These are phyloP conservation scores for Candida manassasensis DNA, from an alignment of 805 yeast genomes.

Conservation along the genomic window DNA sequence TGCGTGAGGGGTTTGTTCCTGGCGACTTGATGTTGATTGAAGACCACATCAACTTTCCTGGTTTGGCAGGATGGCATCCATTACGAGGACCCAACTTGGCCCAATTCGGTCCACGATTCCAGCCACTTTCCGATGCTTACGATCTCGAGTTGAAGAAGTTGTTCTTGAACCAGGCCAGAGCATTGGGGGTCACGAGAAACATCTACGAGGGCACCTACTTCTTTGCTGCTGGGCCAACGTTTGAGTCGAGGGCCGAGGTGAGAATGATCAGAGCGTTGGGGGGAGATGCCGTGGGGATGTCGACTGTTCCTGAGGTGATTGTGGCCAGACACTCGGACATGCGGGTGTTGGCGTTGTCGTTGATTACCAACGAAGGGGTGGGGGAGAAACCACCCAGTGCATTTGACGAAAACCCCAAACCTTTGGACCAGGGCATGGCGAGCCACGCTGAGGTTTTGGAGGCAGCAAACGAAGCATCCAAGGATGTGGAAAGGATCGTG, in stretches of 20 bases:
- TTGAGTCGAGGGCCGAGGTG: conserved; percentile 90
- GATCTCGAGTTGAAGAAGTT: conserved; percentile 63
- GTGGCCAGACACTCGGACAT: conserved; percentile 87
- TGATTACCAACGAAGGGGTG: conserved; percentile 82
- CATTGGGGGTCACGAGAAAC: conserved; percentile 46
- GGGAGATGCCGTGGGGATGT: conserved; percentile 96
- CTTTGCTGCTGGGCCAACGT: conserved; percentile 90
- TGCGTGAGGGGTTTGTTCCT: conserved; percentile 58
- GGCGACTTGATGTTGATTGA: conserved; percentile 89
- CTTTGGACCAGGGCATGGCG: conserved; percentile 72
- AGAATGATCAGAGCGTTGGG: conserved; percentile 67
- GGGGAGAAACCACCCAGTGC: conserved; percentile 66
- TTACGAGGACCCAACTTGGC: conserved; percentile 82
- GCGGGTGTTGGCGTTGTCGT: conserved; percentile 75
- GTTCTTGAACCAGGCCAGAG: conserved; percentile 51
- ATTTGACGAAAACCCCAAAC: conserved; percentile 46
- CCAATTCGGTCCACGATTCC: conserved; percentile 79
- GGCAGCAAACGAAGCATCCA: conserved; percentile 73
- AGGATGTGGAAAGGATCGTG: conserved; percentile 70
- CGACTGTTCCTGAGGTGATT: conserved; percentile 94
- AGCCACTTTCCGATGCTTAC: conserved; percentile 86
- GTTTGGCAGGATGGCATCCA: conserved; percentile 84
- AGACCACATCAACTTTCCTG: conserved; percentile 90
- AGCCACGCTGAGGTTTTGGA: conserved; percentile 89
- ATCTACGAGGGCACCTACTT: conserved; percentile 85